Evolutionary conservation across 2,329 filamentous ascomycete species (phyloP).

Genomic region (Aschersonia sp.): DNA sequence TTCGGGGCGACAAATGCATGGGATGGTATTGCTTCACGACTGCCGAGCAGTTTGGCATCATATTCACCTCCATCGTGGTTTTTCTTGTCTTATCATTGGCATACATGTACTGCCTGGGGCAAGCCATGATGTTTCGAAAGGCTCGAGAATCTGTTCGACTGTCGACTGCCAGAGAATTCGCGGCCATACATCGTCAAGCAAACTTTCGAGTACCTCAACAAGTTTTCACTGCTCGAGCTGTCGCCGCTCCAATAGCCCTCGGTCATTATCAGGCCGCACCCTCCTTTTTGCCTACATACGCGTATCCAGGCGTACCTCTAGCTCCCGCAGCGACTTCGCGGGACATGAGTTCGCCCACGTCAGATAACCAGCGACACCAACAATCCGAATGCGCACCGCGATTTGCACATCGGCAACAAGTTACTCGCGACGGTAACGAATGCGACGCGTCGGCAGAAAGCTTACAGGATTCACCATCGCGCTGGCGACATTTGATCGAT

Average conservation of each 20-base stretch:
- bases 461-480: slow-evolving; percentile 5
- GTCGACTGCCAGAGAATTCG: not conserved
- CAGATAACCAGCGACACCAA: not conserved
- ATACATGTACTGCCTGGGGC: slow-evolving; percentile 20
- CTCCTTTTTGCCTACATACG: not conserved
- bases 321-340: not conserved
- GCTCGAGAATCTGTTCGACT: not conserved
- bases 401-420: not conserved
- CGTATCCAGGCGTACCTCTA: slow-evolving; percentile 1
- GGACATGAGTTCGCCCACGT: not conserved
- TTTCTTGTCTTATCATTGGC: slow-evolving; percentile 13
- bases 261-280: not conserved
- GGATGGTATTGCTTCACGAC: slow-evolving; percentile 25
- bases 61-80: slow-evolving; percentile 19
- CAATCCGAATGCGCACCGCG: not conserved
- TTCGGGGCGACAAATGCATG: slow-evolving; percentile 8
- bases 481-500: slow-evolving; percentile 14
- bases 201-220: not conserved
- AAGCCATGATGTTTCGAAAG: slow-evolving; percentile 3
- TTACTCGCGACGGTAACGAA: not conserved
- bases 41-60: slow-evolving; percentile 22
- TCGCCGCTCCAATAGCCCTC: not conserved
- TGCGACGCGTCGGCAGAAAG: not conserved
- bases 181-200: not conserved
- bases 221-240: not conserved